Base-by-base conservation (phyloP, 1,284 basidiomycete genomes). In the Ustilago hordei region DNA sequence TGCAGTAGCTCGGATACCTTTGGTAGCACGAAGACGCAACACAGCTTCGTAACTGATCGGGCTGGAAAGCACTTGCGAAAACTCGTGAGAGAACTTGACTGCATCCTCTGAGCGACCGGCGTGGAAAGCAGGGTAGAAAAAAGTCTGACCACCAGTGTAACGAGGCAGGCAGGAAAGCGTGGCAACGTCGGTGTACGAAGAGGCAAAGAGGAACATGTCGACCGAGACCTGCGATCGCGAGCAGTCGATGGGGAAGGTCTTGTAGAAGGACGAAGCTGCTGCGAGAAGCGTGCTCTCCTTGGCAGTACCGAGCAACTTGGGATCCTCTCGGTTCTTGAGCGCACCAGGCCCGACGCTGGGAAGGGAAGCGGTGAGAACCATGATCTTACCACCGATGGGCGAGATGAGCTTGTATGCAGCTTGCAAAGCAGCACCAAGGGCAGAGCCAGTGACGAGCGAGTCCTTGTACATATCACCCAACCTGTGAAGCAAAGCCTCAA, bases 221-320 rank as follows among this genome's bases (percentile, higher is more conserved):
- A 99, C 95, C 0, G 95, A 95, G 43, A 99, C 93, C 87, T 99
- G 97, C 9, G 93, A 92, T 78, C 96, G 91, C 8, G 96, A 98
- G 87, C 96, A 99, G 82, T 99, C 96, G 85, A 99, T 99, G 19
- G 97, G 95, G 81, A 99, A 98, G 0, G 94, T 95, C 89, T 99
- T 99, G 90, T 98, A 99, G 89, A 98, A 99, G 8, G 92, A 90
- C 38, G 93, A 93, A 32, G 83, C 86, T 0, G 93, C 93, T 17
- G 55, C 59, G 19, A 83, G 74, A 34, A 81, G 56, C 9, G 65
- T 78, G 77, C 86, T 55, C 72, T 93, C 93, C 89, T 98, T 99
- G 45, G 93, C 88, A 2, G 96, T 98, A 38, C 97, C 97, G 47
- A 99, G 90, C 65, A 98, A 89, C 88, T 99, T 99, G 58, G 94